Evolutionary conservation across 106 monocot genomes (phyloP).

Genomic region (Dendrobium huoshanense): DNA sequence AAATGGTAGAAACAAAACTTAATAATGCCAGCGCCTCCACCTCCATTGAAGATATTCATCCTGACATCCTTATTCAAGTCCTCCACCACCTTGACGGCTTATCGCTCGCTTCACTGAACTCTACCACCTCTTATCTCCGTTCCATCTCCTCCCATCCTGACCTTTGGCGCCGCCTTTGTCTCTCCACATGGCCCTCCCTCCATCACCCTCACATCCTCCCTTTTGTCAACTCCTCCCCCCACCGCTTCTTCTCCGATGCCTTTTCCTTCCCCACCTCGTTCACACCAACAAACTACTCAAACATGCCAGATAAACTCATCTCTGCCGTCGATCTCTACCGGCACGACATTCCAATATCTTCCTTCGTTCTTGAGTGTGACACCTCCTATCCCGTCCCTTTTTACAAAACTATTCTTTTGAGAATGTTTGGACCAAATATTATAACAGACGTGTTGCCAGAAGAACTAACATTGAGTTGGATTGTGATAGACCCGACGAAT

Average conservation of each 20-base stretch:
- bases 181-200: constrained; percentile 68
- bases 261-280: constrained; percentile 21
- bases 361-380: constrained; percentile 50
- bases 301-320: constrained; percentile 24
- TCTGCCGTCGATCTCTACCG: constrained; percentile 75
- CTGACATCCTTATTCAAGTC: constrained; percentile 45
- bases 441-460: constrained; percentile 9
- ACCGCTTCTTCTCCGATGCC: constrained; percentile 45
- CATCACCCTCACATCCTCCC: constrained; percentile 16
- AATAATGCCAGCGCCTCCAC: not conserved
- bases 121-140: constrained; percentile 42
- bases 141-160: constrained; percentile 27
- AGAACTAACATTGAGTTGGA: constrained; percentile 66
- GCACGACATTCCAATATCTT: constrained; percentile 34
- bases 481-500: constrained; percentile 43
- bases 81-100: constrained; percentile 61
- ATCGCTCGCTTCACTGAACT: constrained; percentile 44
- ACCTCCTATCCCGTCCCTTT: constrained; percentile 18
- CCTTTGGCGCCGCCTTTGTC: constrained; percentile 57
- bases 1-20: not conserved
- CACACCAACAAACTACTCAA: not conserved
- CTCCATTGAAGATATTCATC: constrained; percentile 54
- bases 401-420: constrained; percentile 62
- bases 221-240: constrained; percentile 13
- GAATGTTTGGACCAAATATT: constrained; percentile 18